Evolutionary conservation across 2,329 filamentous ascomycete genomes (phyloP).

Genomic region (Orbilia brochopaga): DNA sequence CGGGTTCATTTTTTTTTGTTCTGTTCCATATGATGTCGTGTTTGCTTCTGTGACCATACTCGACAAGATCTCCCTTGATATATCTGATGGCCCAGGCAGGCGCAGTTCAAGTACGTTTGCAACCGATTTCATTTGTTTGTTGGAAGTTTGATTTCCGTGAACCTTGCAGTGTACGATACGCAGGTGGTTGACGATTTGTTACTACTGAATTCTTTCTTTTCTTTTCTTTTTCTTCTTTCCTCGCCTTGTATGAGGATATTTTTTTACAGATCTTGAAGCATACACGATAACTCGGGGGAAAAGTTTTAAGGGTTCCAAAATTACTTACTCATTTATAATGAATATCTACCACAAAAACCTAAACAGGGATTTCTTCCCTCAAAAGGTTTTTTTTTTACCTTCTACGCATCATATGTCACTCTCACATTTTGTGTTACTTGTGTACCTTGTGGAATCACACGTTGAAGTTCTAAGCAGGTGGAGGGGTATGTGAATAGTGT

Average conservation of each 20-base stretch:
- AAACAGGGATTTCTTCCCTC: too few relatives aligned
- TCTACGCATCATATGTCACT: too few relatives aligned
- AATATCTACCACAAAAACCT: not conserved
- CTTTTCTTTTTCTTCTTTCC: slow-evolving; percentile 11
- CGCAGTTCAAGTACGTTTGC: not conserved
- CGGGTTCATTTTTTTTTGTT: slow-evolving; percentile 1
- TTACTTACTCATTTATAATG: slow-evolving; percentile 9
- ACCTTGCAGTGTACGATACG: too few relatives aligned
- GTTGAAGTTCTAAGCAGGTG: not conserved
- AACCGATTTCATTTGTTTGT: not conserved
- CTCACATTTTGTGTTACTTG: not conserved
- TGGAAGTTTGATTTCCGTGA: too few relatives aligned
- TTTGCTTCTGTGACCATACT: not conserved
- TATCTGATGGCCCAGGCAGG: not conserved
- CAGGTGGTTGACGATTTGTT: slow-evolving; percentile 19
- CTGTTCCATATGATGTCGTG: slow-evolving; percentile 5
- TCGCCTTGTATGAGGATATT: slow-evolving; percentile 16
- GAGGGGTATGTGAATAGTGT: not conserved
- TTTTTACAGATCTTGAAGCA: slow-evolving; percentile 2
- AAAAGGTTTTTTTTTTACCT: too few relatives aligned
- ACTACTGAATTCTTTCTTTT: not conserved
- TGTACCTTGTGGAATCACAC: not conserved
- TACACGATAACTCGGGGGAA: not conserved
- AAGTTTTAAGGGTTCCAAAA: not conserved
- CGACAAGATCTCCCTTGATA: not conserved